phyloP scores from a whole-genome alignment of 306 rosid species.

The Leucaena leucocephala region DNA sequence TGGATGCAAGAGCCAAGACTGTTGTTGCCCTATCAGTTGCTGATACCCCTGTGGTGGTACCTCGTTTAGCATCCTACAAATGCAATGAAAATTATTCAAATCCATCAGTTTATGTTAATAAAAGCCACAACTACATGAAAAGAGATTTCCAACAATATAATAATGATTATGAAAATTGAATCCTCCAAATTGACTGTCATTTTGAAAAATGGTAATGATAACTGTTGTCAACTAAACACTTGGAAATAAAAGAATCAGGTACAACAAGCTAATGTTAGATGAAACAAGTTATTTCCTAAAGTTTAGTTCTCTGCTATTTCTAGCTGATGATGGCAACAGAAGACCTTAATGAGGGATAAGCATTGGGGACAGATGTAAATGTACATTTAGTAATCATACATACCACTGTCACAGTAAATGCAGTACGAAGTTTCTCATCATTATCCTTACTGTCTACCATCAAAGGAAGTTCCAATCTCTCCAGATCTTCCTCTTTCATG shows the following conservation, averaged over 20 bases:
- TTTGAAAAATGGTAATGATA: constrained; percentile 11
- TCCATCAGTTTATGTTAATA: constrained; percentile 23
- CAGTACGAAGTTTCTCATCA: constrained; percentile 73
- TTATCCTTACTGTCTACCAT: constrained; percentile 81
- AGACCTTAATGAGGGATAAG: constrained; percentile 18
- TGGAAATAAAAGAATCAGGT: constrained; percentile 8
- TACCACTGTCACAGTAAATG: constrained; percentile 91
- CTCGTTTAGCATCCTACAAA: constrained; percentile 76
- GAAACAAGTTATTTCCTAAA: constrained; percentile 19
- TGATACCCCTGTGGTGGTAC: constrained; percentile 94
- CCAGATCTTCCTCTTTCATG: constrained; percentile 78
- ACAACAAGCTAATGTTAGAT: constrained; percentile 33
- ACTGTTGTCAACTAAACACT: background rate
- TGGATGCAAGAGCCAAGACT: constrained; percentile 84
- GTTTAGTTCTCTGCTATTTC: background rate
- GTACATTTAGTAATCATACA: constrained; percentile 33
- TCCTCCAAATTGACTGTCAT: constrained; percentile 16
- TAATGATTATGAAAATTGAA: background rate
- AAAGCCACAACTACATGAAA: constrained; percentile 18
- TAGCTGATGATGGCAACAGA: constrained; percentile 27
- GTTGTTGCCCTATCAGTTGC: constrained; percentile 90
- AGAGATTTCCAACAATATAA: constrained; percentile 15
- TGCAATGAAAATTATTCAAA: constrained; percentile 33
- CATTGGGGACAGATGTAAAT: constrained; percentile 15
- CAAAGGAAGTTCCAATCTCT: constrained; percentile 78